Evolutionary conservation across 2,329 filamentous ascomycete genomes (phyloP).

Genomic region (Madurella mycetomatis): DNA sequence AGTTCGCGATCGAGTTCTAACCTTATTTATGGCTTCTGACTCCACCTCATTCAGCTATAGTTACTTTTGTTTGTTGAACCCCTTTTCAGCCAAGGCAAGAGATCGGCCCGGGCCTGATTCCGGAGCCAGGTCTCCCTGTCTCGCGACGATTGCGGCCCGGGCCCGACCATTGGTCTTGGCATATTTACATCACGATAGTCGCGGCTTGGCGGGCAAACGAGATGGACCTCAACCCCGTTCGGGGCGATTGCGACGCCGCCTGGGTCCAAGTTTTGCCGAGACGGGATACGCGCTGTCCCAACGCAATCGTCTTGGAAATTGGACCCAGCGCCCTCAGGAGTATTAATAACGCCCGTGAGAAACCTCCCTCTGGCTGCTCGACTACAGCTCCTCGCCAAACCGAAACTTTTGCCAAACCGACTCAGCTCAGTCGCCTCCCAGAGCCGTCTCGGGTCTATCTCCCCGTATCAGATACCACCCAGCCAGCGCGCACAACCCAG

Average conservation of each 20-base stretch:
- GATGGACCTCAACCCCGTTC: conserved; percentile 3
- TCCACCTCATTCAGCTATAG: no score
- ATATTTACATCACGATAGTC: conserved; percentile 18
- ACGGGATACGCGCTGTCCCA: not conserved
- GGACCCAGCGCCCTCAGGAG: not conserved
- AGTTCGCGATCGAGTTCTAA: no score
- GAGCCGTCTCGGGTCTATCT: no score
- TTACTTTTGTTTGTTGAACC: not conserved
- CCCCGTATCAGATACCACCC: not conserved
- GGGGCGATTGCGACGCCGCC: not conserved
- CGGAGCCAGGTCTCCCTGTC: conserved; percentile 4
- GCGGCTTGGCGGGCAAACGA: conserved; percentile 17
- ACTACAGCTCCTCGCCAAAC: no score
- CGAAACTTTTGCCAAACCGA: no score
- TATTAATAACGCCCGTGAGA: not conserved
- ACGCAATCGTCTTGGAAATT: conserved; percentile 5
- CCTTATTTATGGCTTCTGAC: no score
- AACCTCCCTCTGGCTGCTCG: no score
- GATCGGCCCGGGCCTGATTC: not conserved
- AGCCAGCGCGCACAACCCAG: not conserved
- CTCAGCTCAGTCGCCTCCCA: not conserved
- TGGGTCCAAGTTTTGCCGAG: not conserved
- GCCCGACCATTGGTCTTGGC: conserved; percentile 13
- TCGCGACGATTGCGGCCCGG: conserved; percentile 1
- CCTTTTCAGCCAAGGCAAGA: not conserved